phyloP scores from a whole-genome alignment of 139 green algal genomes.

The Haematococcus lacustris region DNA sequence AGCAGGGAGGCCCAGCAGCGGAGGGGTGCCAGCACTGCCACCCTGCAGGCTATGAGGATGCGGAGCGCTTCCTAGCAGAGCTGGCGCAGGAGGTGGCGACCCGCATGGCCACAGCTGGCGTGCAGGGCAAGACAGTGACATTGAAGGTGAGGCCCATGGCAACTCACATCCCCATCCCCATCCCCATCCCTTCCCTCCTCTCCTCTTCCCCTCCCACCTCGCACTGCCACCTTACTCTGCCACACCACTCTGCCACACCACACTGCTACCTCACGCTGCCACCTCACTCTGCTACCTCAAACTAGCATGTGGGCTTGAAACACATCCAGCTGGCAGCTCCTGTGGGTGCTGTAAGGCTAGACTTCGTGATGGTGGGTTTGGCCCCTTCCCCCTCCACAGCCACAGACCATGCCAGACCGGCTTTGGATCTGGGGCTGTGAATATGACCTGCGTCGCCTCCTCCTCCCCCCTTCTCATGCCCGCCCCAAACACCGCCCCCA shows the following conservation, averaged over 20 bases:
- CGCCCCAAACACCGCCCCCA: constrained; percentile 34
- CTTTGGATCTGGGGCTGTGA: not conserved
- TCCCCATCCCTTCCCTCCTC: not conserved
- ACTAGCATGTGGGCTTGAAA: no score
- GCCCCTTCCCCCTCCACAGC: not conserved
- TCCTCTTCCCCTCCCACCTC: not conserved
- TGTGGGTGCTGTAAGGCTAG: not conserved
- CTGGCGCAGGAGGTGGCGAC: constrained; percentile 32
- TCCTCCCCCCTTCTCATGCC: not conserved
- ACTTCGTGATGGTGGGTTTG: not conserved
- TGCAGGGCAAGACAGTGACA: not conserved
- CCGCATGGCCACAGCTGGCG: constrained; percentile 28
- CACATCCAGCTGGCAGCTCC: not conserved
- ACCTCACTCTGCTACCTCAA: no score
- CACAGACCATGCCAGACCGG: not conserved
- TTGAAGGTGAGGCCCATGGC: no score
- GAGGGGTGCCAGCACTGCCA: not conserved
- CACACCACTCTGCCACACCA: not conserved
- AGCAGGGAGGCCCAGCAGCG: not conserved
- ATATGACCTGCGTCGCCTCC: not conserved
- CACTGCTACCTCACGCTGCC: not conserved
- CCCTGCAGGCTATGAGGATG: constrained; percentile 8
- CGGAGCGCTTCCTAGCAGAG: constrained; percentile 43
- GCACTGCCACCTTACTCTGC: not conserved
- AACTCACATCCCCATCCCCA: not conserved